Conservation (phyloP, 1,139 yeast species). For the Pichia norvegensis region DNA sequence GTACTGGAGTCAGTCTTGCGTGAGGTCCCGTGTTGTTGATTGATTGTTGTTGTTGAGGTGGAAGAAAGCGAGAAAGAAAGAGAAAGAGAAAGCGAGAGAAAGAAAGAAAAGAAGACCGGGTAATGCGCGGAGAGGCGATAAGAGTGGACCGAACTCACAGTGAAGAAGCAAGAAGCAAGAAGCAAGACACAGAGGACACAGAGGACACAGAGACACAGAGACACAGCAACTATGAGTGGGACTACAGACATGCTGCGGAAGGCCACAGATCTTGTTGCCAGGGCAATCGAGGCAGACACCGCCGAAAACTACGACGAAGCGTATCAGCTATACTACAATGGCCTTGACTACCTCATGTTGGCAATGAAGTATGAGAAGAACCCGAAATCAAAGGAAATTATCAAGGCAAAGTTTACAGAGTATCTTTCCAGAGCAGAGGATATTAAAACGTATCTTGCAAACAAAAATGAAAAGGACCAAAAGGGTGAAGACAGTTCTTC, state of each 20-base stretch:
- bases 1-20: too few species aligned
- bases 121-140: neutral
- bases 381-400: conserved; percentile 78
- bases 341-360: conserved; percentile 89
- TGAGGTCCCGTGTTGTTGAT: too few species aligned
- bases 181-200: too few species aligned
- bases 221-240: conserved; percentile 22
- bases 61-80: neutral
- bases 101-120: neutral
- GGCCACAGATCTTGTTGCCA: conserved; percentile 88
- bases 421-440: conserved; percentile 92
- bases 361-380: conserved; percentile 96
- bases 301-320: conserved; percentile 92
- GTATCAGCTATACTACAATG: conserved; percentile 84
- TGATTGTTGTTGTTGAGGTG: neutral
- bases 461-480: conserved; percentile 42
- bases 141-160: too few species aligned
- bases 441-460: conserved; percentile 80
- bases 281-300: conserved; percentile 92
- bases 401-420: conserved; percentile 83
- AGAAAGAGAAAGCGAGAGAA: neutral
- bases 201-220: too few species aligned
- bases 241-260: conserved; percentile 81
- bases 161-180: too few species aligned
- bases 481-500: conserved; percentile 44